Evolutionary conservation across 495 filamentous ascomycete species (phyloP), one percentile per base, ranked within the genome.

Genomic region (Penicillium argentinense): DNA sequence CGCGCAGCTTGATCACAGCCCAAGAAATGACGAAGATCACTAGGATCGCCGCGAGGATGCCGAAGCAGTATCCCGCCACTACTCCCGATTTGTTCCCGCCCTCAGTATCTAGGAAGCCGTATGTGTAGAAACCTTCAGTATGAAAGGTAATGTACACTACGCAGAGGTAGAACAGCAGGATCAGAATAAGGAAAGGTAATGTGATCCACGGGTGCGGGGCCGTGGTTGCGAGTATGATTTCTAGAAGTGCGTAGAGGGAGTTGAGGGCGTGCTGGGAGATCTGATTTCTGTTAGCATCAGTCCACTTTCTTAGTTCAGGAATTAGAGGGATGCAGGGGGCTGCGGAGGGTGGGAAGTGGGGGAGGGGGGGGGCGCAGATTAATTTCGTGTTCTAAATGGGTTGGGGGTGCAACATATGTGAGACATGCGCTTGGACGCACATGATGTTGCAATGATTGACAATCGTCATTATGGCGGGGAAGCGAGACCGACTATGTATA

Each of bases 221-320:
- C 5, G 71, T 67, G 3, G 82, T 80, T 2, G 88, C 68, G 19
- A 93, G 51, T 29, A 85, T 9, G 52, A 92, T 76, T 68, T 95
- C 89, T 51, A 89, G 72, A 16, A 88, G 56, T 2, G 84, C 86
- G 60, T 84, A 91, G 25, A 77, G 48, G 39, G 74, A 77, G 71
- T 93, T 93, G 14, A 95, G 68, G 28, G 66, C 78, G 64, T 95
- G 89, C 59, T 84, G 75, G 42, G 85, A 87, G 58, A 88, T 69
- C 78, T 81, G 41, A 17, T 11, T 39, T 49, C 26, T 17, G 28
- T 42, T 28, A 38, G 47, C 34, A n/a, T 23, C 13, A n/a, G 49
- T 30, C n/a, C 3, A n/a, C n/a, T n/a, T n/a, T n/a, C n/a, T n/a
- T n/a, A n/a, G n/a, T n/a, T n/a, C n/a, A n/a, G 36, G 33, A 11